phyloP scores from a whole-genome alignment of 371 early-diverging fungal genomes.

The Actinomortierella ambigua region DNA sequence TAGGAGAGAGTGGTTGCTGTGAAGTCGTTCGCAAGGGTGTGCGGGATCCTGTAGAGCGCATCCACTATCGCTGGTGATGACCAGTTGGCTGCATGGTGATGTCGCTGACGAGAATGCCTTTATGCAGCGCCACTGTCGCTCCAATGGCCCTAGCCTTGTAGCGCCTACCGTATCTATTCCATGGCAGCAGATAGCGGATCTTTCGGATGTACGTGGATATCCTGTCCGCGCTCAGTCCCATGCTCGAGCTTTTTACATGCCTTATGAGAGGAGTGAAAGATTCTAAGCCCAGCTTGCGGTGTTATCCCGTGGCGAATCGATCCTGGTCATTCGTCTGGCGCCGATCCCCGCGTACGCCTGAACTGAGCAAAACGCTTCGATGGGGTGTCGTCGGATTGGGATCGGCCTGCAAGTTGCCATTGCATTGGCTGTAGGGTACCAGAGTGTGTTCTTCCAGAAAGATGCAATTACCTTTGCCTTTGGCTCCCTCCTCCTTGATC shows the following conservation, averaged over 20 bases:
- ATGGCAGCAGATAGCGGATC: neutral
- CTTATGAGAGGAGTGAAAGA: too few species aligned
- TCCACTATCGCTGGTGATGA: neutral
- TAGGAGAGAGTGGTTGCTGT: neutral
- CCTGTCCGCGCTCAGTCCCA: too few species aligned
- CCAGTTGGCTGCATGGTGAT: slow-evolving; percentile 2
- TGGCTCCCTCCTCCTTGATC: neutral
- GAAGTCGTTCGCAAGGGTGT: too few species aligned
- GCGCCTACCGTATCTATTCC: neutral
- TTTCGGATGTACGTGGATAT: slow-evolving; percentile 3
- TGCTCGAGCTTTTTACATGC: too few species aligned
- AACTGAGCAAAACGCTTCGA: slow-evolving; percentile 3
- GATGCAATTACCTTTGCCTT: slow-evolving; percentile 16
- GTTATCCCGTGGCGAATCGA: neutral
- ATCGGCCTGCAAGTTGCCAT: slow-evolving; percentile 6
- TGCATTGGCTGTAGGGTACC: slow-evolving; percentile 12
- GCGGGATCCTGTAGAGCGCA: too few species aligned
- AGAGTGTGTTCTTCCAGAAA: slow-evolving; percentile 14
- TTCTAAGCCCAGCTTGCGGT: too few species aligned
- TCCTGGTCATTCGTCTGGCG: neutral
- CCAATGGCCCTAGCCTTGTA: slow-evolving; percentile 9
- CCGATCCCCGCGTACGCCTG: slow-evolving; percentile 3
- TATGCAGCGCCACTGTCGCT: neutral
- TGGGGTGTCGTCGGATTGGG: slow-evolving; percentile 3
- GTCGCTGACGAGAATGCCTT: slow-evolving; percentile 2